These are phyloP conservation scores for Parasarocladium wereldwijsianum DNA, from an alignment of 2,329 filamentous ascomycete genomes.

Conservation along the genomic window DNA sequence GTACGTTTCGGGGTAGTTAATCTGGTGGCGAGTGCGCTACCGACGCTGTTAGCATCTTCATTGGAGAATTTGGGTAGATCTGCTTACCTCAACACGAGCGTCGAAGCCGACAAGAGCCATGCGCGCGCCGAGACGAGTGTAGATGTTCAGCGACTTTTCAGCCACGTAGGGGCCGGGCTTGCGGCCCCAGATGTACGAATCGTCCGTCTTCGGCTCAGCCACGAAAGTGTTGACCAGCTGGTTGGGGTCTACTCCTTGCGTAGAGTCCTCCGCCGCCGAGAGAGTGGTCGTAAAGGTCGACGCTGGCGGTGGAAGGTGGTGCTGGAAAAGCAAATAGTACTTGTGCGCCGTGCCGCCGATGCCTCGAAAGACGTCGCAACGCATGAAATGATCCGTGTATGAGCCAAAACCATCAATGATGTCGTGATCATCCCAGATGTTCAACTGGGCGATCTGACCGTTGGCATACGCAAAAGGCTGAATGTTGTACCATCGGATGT, in stretches of 20 bases:
- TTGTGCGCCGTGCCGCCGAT: slow-evolving; percentile 90
- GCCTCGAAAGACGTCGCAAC: slow-evolving; percentile 78
- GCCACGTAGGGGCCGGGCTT: slow-evolving; percentile 78
- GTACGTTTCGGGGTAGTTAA: slow-evolving; percentile 90
- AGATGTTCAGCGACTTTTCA: slow-evolving; percentile 76
- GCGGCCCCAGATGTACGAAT: slow-evolving; percentile 66
- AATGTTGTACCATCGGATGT: slow-evolving; percentile 68
- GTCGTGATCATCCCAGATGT: slow-evolving; percentile 97
- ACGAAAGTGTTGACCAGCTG: slow-evolving; percentile 69
- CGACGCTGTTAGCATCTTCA: slow-evolving; percentile 25
- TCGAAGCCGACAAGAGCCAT: slow-evolving; percentile 82
- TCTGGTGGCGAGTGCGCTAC: slow-evolving; percentile 71
- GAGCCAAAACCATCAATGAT: slow-evolving; percentile 89
- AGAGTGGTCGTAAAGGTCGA: slow-evolving; percentile 73
- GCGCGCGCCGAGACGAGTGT: slow-evolving; percentile 66
- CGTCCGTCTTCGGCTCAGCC: slow-evolving; percentile 35
- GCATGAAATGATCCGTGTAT: slow-evolving; percentile 89
- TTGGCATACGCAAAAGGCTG: slow-evolving; percentile 78
- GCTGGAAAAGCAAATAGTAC: slow-evolving; percentile 96
- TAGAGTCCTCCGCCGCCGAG: slow-evolving; percentile 9
- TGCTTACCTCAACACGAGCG: slow-evolving; percentile 66
- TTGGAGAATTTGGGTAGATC: not conserved
- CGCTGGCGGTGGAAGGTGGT: slow-evolving; percentile 71
- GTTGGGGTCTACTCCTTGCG: slow-evolving; percentile 48
- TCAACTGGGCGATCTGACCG: slow-evolving; percentile 86